These are phyloP conservation scores for Alloteropsis semialata DNA, from an alignment of 176 grass and related monocot genomes.

Conservation along the genomic window DNA sequence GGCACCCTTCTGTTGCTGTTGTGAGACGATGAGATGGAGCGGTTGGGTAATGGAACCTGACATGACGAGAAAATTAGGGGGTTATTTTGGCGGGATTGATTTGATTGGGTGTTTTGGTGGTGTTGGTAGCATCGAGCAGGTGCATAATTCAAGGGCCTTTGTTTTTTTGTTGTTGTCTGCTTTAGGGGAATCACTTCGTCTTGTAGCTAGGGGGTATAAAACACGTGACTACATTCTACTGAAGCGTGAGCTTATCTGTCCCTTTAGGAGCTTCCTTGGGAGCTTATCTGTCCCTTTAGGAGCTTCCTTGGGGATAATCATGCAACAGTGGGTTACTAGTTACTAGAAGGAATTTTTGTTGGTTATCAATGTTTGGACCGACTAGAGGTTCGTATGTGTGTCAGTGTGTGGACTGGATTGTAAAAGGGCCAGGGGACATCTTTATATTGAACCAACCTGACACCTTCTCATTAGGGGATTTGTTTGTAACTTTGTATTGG, in stretches of 20 bases:
- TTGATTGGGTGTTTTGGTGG: background rate
- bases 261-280: background rate
- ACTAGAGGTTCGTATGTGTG: background rate
- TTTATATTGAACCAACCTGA: background rate
- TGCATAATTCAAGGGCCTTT: background rate
- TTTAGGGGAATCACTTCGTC: slow-evolving; percentile 11
- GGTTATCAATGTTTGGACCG: background rate
- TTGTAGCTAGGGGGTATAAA: background rate
- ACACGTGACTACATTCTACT: background rate
- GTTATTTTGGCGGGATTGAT: slow-evolving; percentile 30
- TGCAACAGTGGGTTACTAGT: background rate
- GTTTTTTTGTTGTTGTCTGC: background rate
- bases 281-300: too few species aligned
- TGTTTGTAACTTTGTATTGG: background rate
- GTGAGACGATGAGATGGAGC: background rate
- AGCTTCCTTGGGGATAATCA: background rate
- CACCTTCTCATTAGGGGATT: background rate
- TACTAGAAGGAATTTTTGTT: slow-evolving; percentile 6
- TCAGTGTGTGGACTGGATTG: background rate
- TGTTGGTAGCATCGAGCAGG: slow-evolving; percentile 19
- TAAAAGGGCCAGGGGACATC: background rate
- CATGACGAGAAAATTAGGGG: background rate
- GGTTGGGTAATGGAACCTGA: background rate
- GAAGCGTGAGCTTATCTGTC: background rate
- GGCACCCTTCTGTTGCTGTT: background rate